Base-by-base conservation (phyloP, 441 rosid species). In the Pelargonium citronellum region DNA sequence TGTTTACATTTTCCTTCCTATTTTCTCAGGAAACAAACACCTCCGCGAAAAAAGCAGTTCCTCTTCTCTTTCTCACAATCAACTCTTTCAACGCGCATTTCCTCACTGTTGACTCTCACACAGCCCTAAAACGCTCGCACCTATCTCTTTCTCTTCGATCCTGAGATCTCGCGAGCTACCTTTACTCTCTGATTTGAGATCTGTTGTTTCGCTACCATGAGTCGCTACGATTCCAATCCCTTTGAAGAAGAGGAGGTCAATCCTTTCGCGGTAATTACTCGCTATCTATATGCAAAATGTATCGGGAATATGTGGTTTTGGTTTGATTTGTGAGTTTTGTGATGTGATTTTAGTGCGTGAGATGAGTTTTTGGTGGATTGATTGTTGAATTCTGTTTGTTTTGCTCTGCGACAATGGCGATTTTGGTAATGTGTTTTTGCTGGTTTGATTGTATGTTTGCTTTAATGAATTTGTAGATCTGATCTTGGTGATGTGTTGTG, bases 161-260 rank as follows among this genome's bases (percentile, higher is more conserved):
- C 64, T 20, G 5, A 20, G 20, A 60, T 60, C 30, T 60, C 64
- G 64, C 2, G 22, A 60, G 37, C 30, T 24, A 20, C 46, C 30
- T 30, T 11, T 5, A 64, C 39, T 64, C 67, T 66, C 17, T 43
- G 68, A 43, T 15, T 64, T 69, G 12, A 16, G 73, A 46, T 84
- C 76, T 75, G 57, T 44, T 71, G 68, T 67, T 84, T 73, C 75
- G 44, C 68, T 68, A 73, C 49, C 68, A 92, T 95, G 98, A 87
- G 87, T 75, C 91, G 84, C 66, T 83, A 75, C 80, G 91, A 89
- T 76, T 69, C 95, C 64, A 95, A 82, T 78, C 89, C 98, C 9
- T 92, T 91, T 82, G 98, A 82, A 13, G 98, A 90, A 44, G 97
- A 91, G 16, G 93, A 88, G 43, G 88, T 86, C 72, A 95, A 92